Percentiles rank a stretch among this genome's conserved stretches.
These are phyloP conservation scores for Arthrobotrys musiformis DNA, from an alignment of 2,329 filamentous ascomycete species.

Conservation along the genomic window DNA sequence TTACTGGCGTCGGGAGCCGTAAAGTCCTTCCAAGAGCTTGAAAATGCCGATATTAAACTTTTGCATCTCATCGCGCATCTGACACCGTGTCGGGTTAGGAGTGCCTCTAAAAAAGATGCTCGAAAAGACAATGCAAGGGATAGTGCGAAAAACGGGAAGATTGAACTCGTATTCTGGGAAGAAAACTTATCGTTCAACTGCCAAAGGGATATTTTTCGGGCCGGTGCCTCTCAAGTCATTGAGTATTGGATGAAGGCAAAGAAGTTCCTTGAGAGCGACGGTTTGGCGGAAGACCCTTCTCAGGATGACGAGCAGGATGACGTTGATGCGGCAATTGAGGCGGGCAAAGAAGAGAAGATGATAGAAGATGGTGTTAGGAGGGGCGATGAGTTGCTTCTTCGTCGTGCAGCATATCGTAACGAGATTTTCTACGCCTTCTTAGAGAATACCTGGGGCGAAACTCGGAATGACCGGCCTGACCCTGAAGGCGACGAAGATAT, in stretches of 20 bases:
- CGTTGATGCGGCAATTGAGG: conserved; percentile 23
- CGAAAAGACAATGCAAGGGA: background rate
- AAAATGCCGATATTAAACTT: conserved; percentile 61
- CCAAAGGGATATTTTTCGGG: conserved; percentile 44
- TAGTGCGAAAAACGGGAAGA: background rate
- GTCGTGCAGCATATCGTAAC: conserved; percentile 39
- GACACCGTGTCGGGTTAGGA: conserved; percentile 63
- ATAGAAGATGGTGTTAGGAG: conserved; percentile 36
- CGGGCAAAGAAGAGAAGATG: conserved; percentile 30
- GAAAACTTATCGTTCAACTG: conserved; percentile 39
- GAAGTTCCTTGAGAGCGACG: conserved; percentile 12
- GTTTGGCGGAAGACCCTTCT: background rate
- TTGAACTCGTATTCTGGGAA: conserved; percentile 30
- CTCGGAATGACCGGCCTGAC: background rate
- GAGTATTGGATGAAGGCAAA: conserved; percentile 43
- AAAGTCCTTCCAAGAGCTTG: conserved; percentile 65
- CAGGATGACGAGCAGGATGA: conserved; percentile 13
- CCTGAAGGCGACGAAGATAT: background rate
- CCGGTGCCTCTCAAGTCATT: conserved; percentile 14
- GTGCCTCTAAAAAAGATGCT: conserved; percentile 55
- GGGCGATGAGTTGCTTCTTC: conserved; percentile 28
- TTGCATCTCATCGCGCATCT: conserved; percentile 63
- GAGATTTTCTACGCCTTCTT: conserved; percentile 45
- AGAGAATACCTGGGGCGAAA: conserved; percentile 31
- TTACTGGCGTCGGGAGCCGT: conserved; percentile 67